These are phyloP conservation scores for Dispira parvispora DNA, from an alignment of 192 early-diverging fungal species.

Conservation along the genomic window DNA sequence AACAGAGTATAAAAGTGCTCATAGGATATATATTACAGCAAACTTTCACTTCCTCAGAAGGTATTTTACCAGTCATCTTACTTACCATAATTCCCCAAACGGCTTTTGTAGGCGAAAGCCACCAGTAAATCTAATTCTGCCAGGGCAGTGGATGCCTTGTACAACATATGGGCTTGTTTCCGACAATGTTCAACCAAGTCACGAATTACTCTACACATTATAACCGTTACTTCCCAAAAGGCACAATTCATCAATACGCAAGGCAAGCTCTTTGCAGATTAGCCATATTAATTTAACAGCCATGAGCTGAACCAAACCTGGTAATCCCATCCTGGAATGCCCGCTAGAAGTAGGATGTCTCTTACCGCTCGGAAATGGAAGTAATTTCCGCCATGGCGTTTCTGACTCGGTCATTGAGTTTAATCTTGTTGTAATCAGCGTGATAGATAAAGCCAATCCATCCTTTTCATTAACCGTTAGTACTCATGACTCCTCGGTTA, in stretches of 20 bases:
- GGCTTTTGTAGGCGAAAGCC: background rate
- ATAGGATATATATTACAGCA: background rate
- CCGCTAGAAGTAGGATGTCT: background rate
- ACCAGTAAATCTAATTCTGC: background rate
- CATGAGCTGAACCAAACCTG: background rate
- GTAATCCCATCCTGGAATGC: background rate
- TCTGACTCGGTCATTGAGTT: background rate
- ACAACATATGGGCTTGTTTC: background rate
- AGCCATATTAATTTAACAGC: background rate
- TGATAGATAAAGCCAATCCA: background rate
- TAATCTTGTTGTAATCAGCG: background rate
- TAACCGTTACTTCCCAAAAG: background rate
- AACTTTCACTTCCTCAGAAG: background rate
- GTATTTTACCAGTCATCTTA: background rate
- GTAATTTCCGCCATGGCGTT: background rate
- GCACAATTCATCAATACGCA: background rate
- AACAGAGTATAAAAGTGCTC: too few relatives aligned
- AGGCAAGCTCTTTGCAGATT: background rate
- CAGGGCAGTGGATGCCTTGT: background rate
- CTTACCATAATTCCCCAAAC: background rate
- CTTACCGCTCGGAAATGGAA: background rate
- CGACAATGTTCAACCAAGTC: background rate
- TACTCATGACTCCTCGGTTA: background rate
- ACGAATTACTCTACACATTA: background rate
- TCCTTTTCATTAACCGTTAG: background rate